Evolutionary conservation across 768 basidiomycete genomes (phyloP), one percentile per base, ranked within the genome.

Genomic region (Auricularia sp.): DNA sequence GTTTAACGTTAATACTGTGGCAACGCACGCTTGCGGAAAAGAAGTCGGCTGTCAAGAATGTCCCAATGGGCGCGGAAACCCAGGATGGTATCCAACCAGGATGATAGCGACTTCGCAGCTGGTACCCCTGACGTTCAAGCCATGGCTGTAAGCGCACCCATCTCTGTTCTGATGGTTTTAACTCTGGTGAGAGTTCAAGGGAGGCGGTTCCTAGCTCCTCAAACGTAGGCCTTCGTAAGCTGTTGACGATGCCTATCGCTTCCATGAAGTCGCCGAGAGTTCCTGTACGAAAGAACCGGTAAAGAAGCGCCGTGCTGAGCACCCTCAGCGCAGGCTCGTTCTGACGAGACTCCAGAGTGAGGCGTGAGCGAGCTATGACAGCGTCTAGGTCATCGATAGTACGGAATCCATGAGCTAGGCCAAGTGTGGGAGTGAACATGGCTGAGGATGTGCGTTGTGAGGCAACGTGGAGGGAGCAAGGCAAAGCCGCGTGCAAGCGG

Each of bases 11-110:
- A 18, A 18, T n/a, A 42, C 36, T 36, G 16, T 33, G 29, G 34
- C n/a, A 23, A 60, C 0, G 51, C 51, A 61, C 68, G 64, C 18
- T 69, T 65, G 7, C 47, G 6, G 47, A 6, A 18, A 12, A 21
- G 21, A 12, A 51, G 16, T 51, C 47, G 5, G 47, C 11, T 18
- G 18, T 18, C 7, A 6, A 0, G 6, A 11, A 0, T 3, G 34
- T 29, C 1, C 23, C 5, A 11, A 44, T 6, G 14, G 61, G 64
- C 3, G 63, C 59, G 3, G 14, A 34, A 35, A 64, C 12, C 69
- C 69, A 70, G 43, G 69, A 70, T 8, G 69, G 68, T 14, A 60
- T 60, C 69, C 67, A 70, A 5, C 64, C 67, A 0, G 69, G 67
- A 8, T 66, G 63, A 16, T 65, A 62, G 0, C 69, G 61, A 6